Evolutionary conservation across 768 basidiomycete species (phyloP), one percentile per base, ranked within the genome.

Genomic region (Agaricus bisporus): DNA sequence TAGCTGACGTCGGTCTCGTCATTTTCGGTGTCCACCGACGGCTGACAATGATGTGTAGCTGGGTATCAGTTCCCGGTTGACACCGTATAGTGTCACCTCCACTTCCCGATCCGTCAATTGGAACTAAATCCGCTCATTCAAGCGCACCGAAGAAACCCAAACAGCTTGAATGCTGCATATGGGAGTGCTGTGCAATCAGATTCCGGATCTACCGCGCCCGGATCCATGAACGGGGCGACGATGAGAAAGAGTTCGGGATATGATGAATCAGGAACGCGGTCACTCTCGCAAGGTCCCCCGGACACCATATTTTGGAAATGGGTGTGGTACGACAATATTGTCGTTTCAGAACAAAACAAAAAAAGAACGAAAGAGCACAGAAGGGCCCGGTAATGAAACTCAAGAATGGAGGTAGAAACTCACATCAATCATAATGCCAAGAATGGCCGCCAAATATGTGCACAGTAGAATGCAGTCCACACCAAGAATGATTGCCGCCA

Each of bases 341-440:
- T 39, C 48, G 14, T 38, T 36, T 17, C 14, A 20, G 12, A 11
- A 15, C n/a, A n/a, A n/a, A n/a, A n/a, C n/a, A 20, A 36, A 41
- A 41, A n/a, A 50, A 39, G 36, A 44, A 29, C 38, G 41, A 26
- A 11, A 3, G 38, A 47, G n/a, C 42, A 46, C 22, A 48, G 5
- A 47, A 48, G 45, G 48, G 2, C 1, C 18, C 29, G 15, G 38
- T 15, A 43, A 20, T 11, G 20, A 52, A 54, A 38, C 20, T 35
- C 6, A 48, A 56, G 26, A 37, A 48, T 47, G 17, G 53, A 25
- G 39, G 49, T 26, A 41, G 51, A 48, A 49, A 61, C 70, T 60
- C 57, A 92, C 92, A 78, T 99, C 95, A 56, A 98, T 86, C 88
- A 98, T 97, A 66, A 99, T 78, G n/a, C 83, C 86, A 49, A 99